Conservation (phyloP, 441 rosid species). For the Euphorbia celastroides region DNA sequence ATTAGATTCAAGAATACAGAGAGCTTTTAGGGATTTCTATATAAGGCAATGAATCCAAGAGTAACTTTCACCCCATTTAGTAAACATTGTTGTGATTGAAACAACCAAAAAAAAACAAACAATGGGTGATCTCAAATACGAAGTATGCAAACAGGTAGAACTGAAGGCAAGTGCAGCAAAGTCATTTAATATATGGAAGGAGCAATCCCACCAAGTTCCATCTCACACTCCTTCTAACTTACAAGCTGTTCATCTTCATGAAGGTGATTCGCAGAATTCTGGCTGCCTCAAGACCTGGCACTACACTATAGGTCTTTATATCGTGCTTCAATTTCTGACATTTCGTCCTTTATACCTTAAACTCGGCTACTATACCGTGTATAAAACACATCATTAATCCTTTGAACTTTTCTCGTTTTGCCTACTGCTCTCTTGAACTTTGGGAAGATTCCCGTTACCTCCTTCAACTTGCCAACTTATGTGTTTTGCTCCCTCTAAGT, state of each 20-base stretch:
- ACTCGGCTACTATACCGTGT: too few relatives aligned
- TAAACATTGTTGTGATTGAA: neutral
- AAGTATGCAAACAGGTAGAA: slow-evolving; percentile 23
- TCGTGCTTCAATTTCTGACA: neutral
- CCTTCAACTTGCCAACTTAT: too few relatives aligned
- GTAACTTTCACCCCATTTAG: neutral
- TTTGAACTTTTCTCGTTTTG: too few relatives aligned
- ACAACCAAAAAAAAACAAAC: neutral
- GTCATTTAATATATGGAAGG: slow-evolving; percentile 19
- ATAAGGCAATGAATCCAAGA: neutral
- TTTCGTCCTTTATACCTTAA: too few relatives aligned
- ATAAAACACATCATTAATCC: neutral
- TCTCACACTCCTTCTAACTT: slow-evolving; percentile 15
- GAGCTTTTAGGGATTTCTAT: neutral
- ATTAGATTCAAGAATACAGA: neutral
- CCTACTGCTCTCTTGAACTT: too few relatives aligned
- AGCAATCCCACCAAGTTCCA: slow-evolving; percentile 21
- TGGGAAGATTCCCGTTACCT: too few relatives aligned
- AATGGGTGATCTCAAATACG: slow-evolving; percentile 11
- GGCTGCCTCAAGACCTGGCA: slow-evolving; percentile 27
- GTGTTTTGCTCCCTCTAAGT: too few relatives aligned
- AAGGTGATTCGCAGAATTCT: slow-evolving; percentile 33
- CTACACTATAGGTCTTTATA: slow-evolving; percentile 15
- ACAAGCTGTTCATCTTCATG: slow-evolving; percentile 20
- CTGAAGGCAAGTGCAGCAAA: slow-evolving; percentile 15